These are phyloP conservation scores for Microdochium nivale DNA, from an alignment of 2,329 filamentous ascomycete species.

Conservation along the genomic window DNA sequence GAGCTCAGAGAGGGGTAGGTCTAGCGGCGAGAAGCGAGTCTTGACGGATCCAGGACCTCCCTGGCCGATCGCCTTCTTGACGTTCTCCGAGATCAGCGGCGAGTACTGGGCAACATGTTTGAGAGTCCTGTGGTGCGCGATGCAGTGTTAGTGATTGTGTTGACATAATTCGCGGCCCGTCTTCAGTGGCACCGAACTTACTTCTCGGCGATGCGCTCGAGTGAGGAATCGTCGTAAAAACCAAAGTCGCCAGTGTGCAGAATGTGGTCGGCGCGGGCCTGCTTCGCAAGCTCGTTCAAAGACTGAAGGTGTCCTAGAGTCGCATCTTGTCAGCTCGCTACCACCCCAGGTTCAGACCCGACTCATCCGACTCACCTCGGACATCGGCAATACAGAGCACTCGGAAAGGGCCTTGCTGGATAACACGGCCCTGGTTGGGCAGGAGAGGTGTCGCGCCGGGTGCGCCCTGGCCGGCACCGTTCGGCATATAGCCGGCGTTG, in stretches of 20 bases:
- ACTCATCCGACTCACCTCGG: slow-evolving; percentile 43
- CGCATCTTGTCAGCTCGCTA: slow-evolving; percentile 7
- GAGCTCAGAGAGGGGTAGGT: slow-evolving; percentile 88
- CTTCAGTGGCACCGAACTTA: slow-evolving; percentile 34
- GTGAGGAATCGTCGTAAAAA: slow-evolving; percentile 93
- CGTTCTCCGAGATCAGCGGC: slow-evolving; percentile 74
- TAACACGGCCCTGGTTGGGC: slow-evolving; percentile 58
- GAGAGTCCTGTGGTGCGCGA: slow-evolving; percentile 57
- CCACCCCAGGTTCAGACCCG: slow-evolving; percentile 3
- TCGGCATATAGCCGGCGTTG: slow-evolving; percentile 53
- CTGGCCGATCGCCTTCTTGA: slow-evolving; percentile 59
- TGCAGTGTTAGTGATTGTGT: neutral
- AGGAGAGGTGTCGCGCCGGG: slow-evolving; percentile 56
- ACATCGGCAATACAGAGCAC: slow-evolving; percentile 66
- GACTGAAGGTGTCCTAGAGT: slow-evolving; percentile 80
- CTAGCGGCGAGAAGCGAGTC: slow-evolving; percentile 69
- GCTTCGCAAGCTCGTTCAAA: slow-evolving; percentile 90
- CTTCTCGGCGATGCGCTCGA: slow-evolving; percentile 98
- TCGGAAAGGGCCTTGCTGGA: slow-evolving; percentile 57
- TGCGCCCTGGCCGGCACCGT: slow-evolving; percentile 46
- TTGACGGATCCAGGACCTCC: slow-evolving; percentile 73
- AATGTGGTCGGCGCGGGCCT: slow-evolving; percentile 92
- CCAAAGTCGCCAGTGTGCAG: slow-evolving; percentile 98
- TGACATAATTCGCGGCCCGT: neutral
- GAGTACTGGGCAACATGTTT: slow-evolving; percentile 99